These are phyloP conservation scores for Phoma sp. DNA, from an alignment of 2,329 filamentous ascomycete genomes.

Conservation along the genomic window DNA sequence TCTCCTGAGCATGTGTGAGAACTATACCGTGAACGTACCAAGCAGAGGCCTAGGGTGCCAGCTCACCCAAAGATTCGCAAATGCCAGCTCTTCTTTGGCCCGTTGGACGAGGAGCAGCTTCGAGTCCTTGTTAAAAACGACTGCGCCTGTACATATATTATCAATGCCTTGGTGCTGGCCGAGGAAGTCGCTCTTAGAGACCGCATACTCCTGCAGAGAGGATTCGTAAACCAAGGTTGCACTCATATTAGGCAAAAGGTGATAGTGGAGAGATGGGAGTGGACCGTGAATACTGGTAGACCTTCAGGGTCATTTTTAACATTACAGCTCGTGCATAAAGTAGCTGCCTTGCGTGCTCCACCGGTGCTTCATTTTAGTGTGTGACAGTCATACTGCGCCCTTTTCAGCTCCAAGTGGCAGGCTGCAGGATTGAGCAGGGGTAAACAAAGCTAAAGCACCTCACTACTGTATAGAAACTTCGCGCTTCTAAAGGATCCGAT, in stretches of 20 bases:
- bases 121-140: conserved; percentile 41
- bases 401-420: no score
- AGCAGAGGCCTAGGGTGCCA: not conserved
- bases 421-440: no score
- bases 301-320: not conserved
- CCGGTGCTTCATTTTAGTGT: conserved; percentile 3
- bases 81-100: conserved; percentile 43
- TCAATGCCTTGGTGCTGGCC: conserved; percentile 34
- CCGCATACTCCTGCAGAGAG: conserved; percentile 36
- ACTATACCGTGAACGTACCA: not conserved
- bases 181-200: conserved; percentile 37
- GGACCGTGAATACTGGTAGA: not conserved
- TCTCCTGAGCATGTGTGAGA: conserved; percentile 49
- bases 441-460: no score
- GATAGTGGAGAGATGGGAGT: not conserved
- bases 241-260: conserved; percentile 6
- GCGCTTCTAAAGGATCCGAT: no score
- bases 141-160: conserved; percentile 37
- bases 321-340: not conserved
- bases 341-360: conserved; percentile 11
- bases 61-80: conserved; percentile 43
- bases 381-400: not conserved
- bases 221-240: conserved; percentile 27
- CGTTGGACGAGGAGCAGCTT: conserved; percentile 46
- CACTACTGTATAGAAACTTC: no score